Conservation (phyloP, 805 yeast species). For the Yarrowia alimentaria region DNA sequence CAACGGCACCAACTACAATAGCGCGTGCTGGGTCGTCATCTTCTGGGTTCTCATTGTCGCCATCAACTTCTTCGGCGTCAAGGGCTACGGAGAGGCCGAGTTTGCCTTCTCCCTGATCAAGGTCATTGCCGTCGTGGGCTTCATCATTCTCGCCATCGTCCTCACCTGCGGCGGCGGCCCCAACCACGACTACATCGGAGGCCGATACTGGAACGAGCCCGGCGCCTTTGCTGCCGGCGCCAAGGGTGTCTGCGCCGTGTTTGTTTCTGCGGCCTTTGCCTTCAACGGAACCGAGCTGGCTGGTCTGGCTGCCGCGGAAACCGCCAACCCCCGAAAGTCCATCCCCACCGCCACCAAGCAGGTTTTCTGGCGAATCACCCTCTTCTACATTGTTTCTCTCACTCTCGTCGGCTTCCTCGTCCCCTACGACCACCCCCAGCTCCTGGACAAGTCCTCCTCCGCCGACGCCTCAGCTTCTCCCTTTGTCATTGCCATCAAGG, state of each 20-base stretch:
- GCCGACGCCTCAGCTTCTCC: slow-evolving; percentile 65
- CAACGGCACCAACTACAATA: slow-evolving; percentile 60
- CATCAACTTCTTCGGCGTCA: slow-evolving; percentile 58
- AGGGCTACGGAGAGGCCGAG: slow-evolving; percentile 71
- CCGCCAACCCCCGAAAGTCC: slow-evolving; percentile 60
- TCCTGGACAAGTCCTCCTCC: slow-evolving; percentile 44
- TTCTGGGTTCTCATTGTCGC: slow-evolving; percentile 51
- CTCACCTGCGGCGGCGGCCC: slow-evolving; percentile 57
- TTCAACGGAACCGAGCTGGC: slow-evolving; percentile 70
- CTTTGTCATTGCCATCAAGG: slow-evolving; percentile 63
- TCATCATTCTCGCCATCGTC: slow-evolving; percentile 59
- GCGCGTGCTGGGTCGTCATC: slow-evolving; percentile 58
- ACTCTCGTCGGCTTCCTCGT: slow-evolving; percentile 63
- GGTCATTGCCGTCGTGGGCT: slow-evolving; percentile 60
- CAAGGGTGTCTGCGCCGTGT: slow-evolving; percentile 64
- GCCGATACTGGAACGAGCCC: slow-evolving; percentile 57
- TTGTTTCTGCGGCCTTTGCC: slow-evolving; percentile 70
- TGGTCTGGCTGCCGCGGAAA: slow-evolving; percentile 70
- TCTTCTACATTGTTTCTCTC: slow-evolving; percentile 60
- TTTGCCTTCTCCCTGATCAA: slow-evolving; percentile 58
- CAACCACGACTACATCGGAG: slow-evolving; percentile 53
- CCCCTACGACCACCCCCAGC: slow-evolving; percentile 53
- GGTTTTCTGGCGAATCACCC: slow-evolving; percentile 71
- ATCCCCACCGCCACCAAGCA: slow-evolving; percentile 72
- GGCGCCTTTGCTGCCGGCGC: slow-evolving; percentile 72